phyloP scores from a whole-genome alignment of 495 filamentous ascomycete species.

The Penicillium paradoxum region DNA sequence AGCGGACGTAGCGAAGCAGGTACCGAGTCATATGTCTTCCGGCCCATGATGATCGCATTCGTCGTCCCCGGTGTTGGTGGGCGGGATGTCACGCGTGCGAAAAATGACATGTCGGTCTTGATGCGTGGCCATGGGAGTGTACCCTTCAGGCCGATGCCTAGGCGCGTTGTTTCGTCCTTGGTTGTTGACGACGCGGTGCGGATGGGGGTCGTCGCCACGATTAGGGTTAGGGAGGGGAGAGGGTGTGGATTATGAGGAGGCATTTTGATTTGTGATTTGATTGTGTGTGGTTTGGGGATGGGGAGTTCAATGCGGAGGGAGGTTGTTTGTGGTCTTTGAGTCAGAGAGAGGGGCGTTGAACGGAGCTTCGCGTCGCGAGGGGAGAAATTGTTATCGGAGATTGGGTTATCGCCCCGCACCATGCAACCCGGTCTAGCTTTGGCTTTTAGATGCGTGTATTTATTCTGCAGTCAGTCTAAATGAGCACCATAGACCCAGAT shows the following conservation, averaged over 20 bases:
- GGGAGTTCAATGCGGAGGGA: background rate
- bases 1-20: slow-evolving; percentile 73
- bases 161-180: slow-evolving; percentile 46
- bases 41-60: slow-evolving; percentile 94
- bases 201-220: slow-evolving; percentile 42
- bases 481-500: background rate
- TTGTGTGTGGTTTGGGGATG: background rate
- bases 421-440: background rate
- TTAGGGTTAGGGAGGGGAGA: slow-evolving; percentile 32
- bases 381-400: background rate
- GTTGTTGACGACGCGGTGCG: slow-evolving; percentile 18
- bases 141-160: slow-evolving; percentile 82
- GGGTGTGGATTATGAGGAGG: slow-evolving; percentile 16
- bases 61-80: slow-evolving; percentile 26
- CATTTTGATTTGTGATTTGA: slow-evolving; percentile 14
- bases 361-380: background rate
- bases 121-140: slow-evolving; percentile 84
- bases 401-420: background rate
- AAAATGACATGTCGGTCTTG: slow-evolving; percentile 88
- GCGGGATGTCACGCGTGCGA: slow-evolving; percentile 83
- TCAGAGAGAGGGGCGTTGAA: background rate
- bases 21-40: slow-evolving; percentile 91
- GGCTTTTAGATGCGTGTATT: background rate
- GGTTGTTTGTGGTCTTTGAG: background rate
- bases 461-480: background rate